A percentile compares a stretch with the other conserved stretches of the same genome.
These are phyloP conservation scores for Mycena epipterygia DNA, from an alignment of 768 basidiomycete genomes.

Conservation along the genomic window DNA sequence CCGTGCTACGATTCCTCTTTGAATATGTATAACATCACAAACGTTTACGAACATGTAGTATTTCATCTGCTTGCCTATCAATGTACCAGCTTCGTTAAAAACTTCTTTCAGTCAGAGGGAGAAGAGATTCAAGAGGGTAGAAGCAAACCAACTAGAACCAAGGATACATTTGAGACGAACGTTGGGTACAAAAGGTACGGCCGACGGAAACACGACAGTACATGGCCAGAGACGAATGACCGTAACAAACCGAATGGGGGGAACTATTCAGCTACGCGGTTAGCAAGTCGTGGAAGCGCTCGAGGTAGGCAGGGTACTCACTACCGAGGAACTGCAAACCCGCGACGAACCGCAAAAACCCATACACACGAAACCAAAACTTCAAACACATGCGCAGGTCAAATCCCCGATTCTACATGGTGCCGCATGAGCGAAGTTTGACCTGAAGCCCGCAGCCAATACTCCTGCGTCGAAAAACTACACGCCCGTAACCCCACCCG, in stretches of 20 bases:
- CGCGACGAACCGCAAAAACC: not conserved
- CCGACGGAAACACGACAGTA: too few relatives aligned
- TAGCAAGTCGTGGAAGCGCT: conserved; percentile 1
- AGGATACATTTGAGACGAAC: too few relatives aligned
- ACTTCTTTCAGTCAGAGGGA: too few relatives aligned
- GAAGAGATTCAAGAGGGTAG: too few relatives aligned
- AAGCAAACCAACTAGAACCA: too few relatives aligned
- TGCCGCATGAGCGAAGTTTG: not conserved
- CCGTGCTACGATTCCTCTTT: conserved; percentile 5
- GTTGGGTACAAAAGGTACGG: too few relatives aligned
- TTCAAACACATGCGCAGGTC: not conserved
- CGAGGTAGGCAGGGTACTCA: not conserved
- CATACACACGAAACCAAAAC: conserved; percentile 5
- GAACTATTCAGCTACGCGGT: conserved; percentile 15
- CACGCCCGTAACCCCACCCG: not conserved
- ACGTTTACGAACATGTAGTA: too few relatives aligned
- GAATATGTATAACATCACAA: too few relatives aligned
- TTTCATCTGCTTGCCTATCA: too few relatives aligned
- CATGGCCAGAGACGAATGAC: not conserved
- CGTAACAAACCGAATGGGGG: not conserved
- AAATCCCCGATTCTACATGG: conserved; percentile 2
- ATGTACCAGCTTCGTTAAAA: too few relatives aligned
- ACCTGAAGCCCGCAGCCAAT: conserved; percentile 6
- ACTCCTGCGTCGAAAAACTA: not conserved
- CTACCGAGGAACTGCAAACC: not conserved